Evolutionary conservation across 805 yeast species (phyloP).

Genomic region (Candida michaelii): DNA sequence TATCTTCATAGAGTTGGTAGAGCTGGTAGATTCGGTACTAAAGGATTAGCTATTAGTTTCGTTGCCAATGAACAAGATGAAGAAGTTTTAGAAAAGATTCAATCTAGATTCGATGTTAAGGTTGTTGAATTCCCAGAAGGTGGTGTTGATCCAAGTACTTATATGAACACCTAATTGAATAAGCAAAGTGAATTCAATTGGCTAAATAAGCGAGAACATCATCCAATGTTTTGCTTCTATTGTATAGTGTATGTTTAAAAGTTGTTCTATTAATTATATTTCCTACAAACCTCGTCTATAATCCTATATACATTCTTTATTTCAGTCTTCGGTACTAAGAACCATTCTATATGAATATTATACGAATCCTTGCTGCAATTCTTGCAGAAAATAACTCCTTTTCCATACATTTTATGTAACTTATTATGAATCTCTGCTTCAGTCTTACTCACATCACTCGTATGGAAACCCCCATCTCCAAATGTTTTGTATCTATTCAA

Average conservation of each 20-base stretch:
- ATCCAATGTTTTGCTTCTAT: too few species aligned
- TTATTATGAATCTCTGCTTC: constrained; percentile 44
- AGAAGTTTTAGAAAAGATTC: constrained; percentile 86
- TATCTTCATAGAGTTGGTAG: constrained; percentile 99
- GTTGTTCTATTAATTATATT: constrained; percentile 1
- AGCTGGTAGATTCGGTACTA: constrained; percentile 99
- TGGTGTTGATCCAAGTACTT: constrained; percentile 96
- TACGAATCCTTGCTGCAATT: constrained; percentile 35
- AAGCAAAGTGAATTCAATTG: too few species aligned
- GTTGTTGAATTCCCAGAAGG: constrained; percentile 94
- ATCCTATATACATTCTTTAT: constrained; percentile 29
- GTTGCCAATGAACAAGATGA: constrained; percentile 85
- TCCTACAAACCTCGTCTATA: constrained; percentile 27
- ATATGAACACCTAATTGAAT: constrained; percentile 97
- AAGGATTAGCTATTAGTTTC: constrained; percentile 93
- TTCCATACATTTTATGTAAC: constrained; percentile 42
- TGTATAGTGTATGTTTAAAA: constrained; percentile 1
- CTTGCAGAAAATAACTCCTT: constrained; percentile 48
- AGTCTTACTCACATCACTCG: constrained; percentile 28
- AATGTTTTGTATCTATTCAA: constrained; percentile 2
- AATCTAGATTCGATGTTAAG: constrained; percentile 96
- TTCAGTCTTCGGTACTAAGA: constrained; percentile 47
- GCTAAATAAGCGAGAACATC: too few species aligned
- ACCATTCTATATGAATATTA: constrained; percentile 56
- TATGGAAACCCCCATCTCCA: constrained; percentile 42